These are phyloP conservation scores for Cryptococcus sp. DNA, from an alignment of 1,284 basidiomycete genomes.

Conservation along the genomic window DNA sequence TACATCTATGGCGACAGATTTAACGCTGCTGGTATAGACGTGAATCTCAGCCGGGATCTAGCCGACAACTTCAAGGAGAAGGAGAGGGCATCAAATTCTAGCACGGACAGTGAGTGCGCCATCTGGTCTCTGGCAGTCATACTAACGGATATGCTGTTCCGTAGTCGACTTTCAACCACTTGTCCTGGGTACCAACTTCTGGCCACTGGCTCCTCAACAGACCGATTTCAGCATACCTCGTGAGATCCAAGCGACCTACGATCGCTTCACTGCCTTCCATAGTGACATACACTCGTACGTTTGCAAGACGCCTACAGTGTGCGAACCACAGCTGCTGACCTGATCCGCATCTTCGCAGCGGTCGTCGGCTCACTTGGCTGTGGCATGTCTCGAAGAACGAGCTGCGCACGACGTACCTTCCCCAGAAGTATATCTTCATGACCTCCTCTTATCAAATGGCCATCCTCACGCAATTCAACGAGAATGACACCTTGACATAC, in stretches of 20 bases:
- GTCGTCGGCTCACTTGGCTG: constrained; percentile 93
- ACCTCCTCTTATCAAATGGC: constrained; percentile 95
- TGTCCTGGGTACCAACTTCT: constrained; percentile 94
- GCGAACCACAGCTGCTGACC: not conserved
- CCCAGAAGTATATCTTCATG: constrained; percentile 95
- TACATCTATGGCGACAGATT: not conserved
- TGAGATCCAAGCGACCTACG: constrained; percentile 83
- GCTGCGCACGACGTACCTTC: constrained; percentile 85
- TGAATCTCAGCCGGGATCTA: constrained; percentile 92
- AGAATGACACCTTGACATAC: constrained; percentile 77
- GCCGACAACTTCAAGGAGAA: constrained; percentile 96
- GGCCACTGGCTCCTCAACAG: constrained; percentile 82
- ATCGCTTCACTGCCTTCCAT: constrained; percentile 92
- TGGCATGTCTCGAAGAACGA: constrained; percentile 99
- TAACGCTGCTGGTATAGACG: constrained; percentile 62
- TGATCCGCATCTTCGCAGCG: constrained; percentile 49
- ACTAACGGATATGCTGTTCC: not conserved
- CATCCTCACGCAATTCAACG: constrained; percentile 92
- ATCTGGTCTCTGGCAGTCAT: not conserved
- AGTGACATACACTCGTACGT: constrained; percentile 62
- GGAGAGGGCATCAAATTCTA: constrained; percentile 71
- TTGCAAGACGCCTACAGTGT: too few relatives aligned
- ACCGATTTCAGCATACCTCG: constrained; percentile 88
- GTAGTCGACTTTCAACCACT: constrained; percentile 85
- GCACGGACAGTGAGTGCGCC: constrained; percentile 49